Evolutionary conservation across 257 asterid genomes (phyloP), one percentile per base, ranked within the genome.

Genomic region (Schizonepeta tenuifolia): DNA sequence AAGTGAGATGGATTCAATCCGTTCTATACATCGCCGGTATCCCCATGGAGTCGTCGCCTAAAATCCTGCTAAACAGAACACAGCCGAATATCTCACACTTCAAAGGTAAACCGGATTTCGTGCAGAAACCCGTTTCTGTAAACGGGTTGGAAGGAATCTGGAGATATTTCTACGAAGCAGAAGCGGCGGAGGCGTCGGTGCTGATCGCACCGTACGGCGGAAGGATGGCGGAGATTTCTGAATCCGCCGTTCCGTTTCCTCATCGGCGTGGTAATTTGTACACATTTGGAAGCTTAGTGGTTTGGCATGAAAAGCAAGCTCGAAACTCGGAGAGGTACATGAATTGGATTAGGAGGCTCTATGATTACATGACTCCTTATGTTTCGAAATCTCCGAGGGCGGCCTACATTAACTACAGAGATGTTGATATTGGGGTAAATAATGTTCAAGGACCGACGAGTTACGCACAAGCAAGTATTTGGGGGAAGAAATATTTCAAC

Each of bases 1-100:
- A 80, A 46, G 1, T 61, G 50, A 80, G 78, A 3, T 80, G 84
- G 84, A 28, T 65, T 12, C 44, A 71, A 44, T 59, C 78, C 21
- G 14, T 15, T 11, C 63, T 74, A 0, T 64, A n/a, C n/a, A 6
- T 18, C 4, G 41, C 11, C 10, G 73, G 62, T 9, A 49, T 15
- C 20, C 76, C 79, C 2, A 18, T n/a, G 0, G 70, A 21, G 4
- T 40, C 47, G 22, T 14, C 74, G 2, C 49, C 46, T 0, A 53
- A 74, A 14, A 50, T 22, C 3, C 22, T 79, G 67, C 35, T 47
- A 4, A 59, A 24, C n/a, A 41, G 72, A 43, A 22, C 40, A 5
- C 57, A 31, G 7, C 64, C 18, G 0, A 20, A 9, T 1, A 5
- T 13, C 0, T 0, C 8, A 3, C 21, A 60, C 46, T 7, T 51